Conservation (phyloP, 345 rosid genomes). For the Hypericum androsaemum region DNA sequence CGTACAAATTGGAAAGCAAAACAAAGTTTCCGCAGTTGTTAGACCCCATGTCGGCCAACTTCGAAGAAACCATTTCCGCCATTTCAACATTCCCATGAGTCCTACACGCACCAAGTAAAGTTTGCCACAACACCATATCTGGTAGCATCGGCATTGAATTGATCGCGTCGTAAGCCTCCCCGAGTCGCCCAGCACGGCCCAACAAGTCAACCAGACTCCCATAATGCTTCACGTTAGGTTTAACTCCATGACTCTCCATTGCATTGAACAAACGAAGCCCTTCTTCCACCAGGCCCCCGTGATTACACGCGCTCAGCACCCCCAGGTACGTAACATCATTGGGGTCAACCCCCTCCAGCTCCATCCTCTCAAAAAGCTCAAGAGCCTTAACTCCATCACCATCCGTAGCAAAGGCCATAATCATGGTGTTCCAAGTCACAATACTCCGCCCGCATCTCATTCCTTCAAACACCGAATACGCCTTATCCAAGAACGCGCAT, state of each 20-base stretch:
- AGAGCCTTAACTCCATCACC: slow-evolving; percentile 61
- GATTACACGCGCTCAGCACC: slow-evolving; percentile 67
- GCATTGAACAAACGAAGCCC: slow-evolving; percentile 48
- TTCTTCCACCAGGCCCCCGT: slow-evolving; percentile 69
- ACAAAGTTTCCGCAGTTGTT: slow-evolving; percentile 66
- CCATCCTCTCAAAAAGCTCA: slow-evolving; percentile 49
- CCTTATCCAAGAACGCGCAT: slow-evolving; percentile 68
- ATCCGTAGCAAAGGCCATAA: slow-evolving; percentile 74
- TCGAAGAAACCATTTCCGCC: slow-evolving; percentile 60
- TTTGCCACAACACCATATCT: slow-evolving; percentile 76
- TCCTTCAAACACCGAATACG: slow-evolving; percentile 42
- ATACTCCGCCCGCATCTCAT: slow-evolving; percentile 37
- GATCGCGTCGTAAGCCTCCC: slow-evolving; percentile 54
- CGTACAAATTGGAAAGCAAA: slow-evolving; percentile 67
- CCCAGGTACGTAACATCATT: slow-evolving; percentile 63
- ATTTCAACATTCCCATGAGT: slow-evolving; percentile 54
- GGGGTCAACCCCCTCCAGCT: slow-evolving; percentile 30
- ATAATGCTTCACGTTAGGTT: slow-evolving; percentile 62
- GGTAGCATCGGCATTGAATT: slow-evolving; percentile 52
- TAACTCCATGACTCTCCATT: slow-evolving; percentile 39
- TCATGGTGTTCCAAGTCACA: slow-evolving; percentile 87
- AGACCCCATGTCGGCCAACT: slow-evolving; percentile 68
- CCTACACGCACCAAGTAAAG: slow-evolving; percentile 68
- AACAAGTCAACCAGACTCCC: slow-evolving; percentile 78
- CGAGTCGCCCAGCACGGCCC: slow-evolving; percentile 67